Evolutionary conservation across 345 rosid genomes (phyloP).

Genomic region (Eucalyptus erythrocorys): DNA sequence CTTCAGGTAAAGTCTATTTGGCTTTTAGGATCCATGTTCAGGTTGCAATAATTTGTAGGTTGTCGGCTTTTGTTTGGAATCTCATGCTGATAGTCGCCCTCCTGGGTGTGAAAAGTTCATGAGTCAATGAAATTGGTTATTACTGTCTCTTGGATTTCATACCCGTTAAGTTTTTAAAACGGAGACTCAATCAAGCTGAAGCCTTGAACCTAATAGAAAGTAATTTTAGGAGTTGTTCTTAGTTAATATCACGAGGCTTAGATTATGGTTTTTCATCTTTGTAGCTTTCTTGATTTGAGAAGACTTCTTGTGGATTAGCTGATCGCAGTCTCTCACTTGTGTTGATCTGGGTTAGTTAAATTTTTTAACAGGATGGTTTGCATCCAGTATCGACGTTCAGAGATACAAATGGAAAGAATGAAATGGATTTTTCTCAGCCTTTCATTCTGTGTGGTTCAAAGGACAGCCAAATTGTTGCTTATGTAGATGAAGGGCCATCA

Average conservation of each 20-base stretch:
- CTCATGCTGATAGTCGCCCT: neutral
- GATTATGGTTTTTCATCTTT: neutral
- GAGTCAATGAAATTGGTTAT: neutral
- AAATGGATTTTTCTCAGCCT: conserved; percentile 13
- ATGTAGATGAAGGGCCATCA: conserved; percentile 40
- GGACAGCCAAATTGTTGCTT: conserved; percentile 43
- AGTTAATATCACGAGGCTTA: neutral
- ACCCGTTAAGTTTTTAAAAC: neutral
- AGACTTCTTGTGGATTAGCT: neutral
- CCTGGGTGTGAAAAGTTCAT: neutral
- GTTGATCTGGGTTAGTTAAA: neutral
- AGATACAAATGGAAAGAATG: neutral
- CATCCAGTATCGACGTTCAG: neutral
- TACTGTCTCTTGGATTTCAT: neutral
- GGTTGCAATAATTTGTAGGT: neutral
- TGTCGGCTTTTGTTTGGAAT: neutral
- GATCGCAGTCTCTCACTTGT: neutral
- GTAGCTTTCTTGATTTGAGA: neutral
- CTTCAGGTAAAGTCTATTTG: conserved; percentile 23
- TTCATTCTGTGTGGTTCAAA: conserved; percentile 30
- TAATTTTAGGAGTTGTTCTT: neutral
- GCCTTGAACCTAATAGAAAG: neutral
- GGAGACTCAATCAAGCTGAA: neutral
- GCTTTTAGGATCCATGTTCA: neutral
- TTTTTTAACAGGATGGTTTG: conserved; percentile 16